A percentile compares a stretch with the other conserved stretches of the same genome.
These are phyloP conservation scores for Penicillium sp. DNA, from an alignment of 2,329 filamentous ascomycete species.

Conservation along the genomic window DNA sequence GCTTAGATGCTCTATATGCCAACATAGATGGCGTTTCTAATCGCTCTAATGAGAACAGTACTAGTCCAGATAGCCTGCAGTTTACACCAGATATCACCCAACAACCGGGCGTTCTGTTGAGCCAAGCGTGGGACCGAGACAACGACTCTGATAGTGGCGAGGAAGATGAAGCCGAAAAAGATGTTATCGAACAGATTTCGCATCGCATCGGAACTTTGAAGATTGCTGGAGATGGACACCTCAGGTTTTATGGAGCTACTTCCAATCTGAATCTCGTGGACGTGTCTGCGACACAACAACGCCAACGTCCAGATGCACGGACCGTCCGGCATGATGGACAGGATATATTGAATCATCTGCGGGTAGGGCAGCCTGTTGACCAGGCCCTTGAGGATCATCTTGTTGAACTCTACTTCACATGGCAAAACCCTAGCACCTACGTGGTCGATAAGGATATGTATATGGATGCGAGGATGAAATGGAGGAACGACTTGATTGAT, in stretches of 20 bases:
- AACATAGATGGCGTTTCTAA: too few relatives aligned
- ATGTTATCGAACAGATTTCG: slow-evolving; percentile 39
- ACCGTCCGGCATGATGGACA: slow-evolving; percentile 34
- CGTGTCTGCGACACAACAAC: slow-evolving; percentile 29
- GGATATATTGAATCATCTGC: slow-evolving; percentile 36
- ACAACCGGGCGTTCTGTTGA: slow-evolving; percentile 18
- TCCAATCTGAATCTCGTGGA: slow-evolving; percentile 40
- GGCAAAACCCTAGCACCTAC: slow-evolving; percentile 43
- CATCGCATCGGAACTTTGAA: slow-evolving; percentile 40
- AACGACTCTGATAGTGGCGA: slow-evolving; percentile 31
- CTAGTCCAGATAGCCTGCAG: slow-evolving; percentile 22
- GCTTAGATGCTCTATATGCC: slow-evolving; percentile 28
- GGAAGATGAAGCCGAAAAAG: slow-evolving; percentile 33
- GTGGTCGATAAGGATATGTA: slow-evolving; percentile 40
- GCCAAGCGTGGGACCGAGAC: slow-evolving; percentile 19
- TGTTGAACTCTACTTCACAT: slow-evolving; percentile 41
- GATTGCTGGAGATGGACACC: slow-evolving; percentile 36
- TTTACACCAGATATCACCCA: slow-evolving; percentile 23
- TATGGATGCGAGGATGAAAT: slow-evolving; percentile 27
- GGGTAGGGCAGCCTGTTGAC: slow-evolving; percentile 37
- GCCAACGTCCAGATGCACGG: slow-evolving; percentile 31
- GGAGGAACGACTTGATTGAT: slow-evolving; percentile 32
- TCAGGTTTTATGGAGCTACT: slow-evolving; percentile 40
- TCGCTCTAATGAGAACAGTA: too few relatives aligned
- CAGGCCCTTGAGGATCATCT: slow-evolving; percentile 39